Evolutionary conservation across 306 rosid species (phyloP), one percentile per base, ranked within the genome.

Genomic region (Prinsepia uniflora): DNA sequence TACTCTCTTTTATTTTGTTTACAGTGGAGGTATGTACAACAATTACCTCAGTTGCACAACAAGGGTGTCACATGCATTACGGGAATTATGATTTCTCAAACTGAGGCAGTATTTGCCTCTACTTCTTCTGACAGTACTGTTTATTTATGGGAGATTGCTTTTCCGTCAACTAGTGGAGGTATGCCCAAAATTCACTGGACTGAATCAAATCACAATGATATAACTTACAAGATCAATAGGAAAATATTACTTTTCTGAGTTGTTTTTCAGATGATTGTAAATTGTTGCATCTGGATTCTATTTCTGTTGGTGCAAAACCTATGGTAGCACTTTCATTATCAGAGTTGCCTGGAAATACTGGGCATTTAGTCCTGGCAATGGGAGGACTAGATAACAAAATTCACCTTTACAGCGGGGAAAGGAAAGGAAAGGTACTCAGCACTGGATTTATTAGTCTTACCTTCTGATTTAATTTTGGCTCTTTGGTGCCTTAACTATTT

Each of bases 361-460:
- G 80, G 54, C 81, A 86, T 71, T 65, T 94, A 24, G 83, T 89
- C 73, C 85, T 94, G 75, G 99, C 97, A 69, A 89, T 87, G 96
- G 99, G 97, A 75, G 99, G 99, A 44, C 82, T 94, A 77, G 99
- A 94, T 85, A 91, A 87, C 84, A 94, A 89, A 84, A 87, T 94
- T 77, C 97, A 87, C 82, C 96, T 94, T 59, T 94, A 87, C 71
- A 84, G 89, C 52, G 97, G 96, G 65, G 91, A 71, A 80, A 89
- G 86, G 82, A 75, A 82, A 15, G 96, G 86, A 83, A 84, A 94
- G 91, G 99, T 94, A 81, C 72, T 43, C 46, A 19, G 17, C 50
- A 43, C 46, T 54, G 46, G 12, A 68, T 58, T 58, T 68, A 44
- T 68, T 64, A 68, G 66, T 65, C 20, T 44, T 62, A 82, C 44